Evolutionary conservation across 805 yeast species (phyloP), one percentile per base, ranked within the genome.

Genomic region (Candida sonorensis): DNA sequence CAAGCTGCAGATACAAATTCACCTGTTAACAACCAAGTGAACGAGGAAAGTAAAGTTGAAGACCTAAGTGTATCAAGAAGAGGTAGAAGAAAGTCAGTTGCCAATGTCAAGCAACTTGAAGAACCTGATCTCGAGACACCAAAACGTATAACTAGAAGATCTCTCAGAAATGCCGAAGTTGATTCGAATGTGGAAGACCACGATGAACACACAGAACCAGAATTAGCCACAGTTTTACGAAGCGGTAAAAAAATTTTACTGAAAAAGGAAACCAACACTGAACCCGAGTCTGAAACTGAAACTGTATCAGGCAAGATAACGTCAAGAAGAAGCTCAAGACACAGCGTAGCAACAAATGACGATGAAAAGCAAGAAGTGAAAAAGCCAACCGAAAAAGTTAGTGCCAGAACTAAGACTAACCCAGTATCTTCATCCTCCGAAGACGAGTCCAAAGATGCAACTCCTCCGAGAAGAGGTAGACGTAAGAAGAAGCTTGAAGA

Each of bases 251-350:
- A 33, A 26, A 24, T 34, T 4, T 15, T 19, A 20, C 5, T 14
- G 9, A 26, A 34, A 12, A 33, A 23, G 25, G 38, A 35, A 21
- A 24, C 19, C 2, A 21, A 27, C 5, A 14, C 31, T 10, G 38
- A 30, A 11, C 31, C 30, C 13, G 34, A 35, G 13, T 23, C 15
- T 30, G 33, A 27, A 23, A 25, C 17, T 10, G 34, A 30, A 10
- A 31, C 33, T 23, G 13, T 31, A 17, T 23, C 41, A 8, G 36
- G 40, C 19, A 39, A 36, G 9, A 32, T 35, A 10, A 36, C 34
- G 18, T 15, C 35, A 8, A 35, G 47, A 5, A 32, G 29, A 14
- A 35, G 30, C 21, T 17, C 29, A 7, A 39, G 38, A 30, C 23
- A 27, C 3, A 10, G 17, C 7, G 30, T 19, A 4, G n/a, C 8